Conservation (phyloP, 345 rosid genomes). For the Populus euphratica region DNA sequence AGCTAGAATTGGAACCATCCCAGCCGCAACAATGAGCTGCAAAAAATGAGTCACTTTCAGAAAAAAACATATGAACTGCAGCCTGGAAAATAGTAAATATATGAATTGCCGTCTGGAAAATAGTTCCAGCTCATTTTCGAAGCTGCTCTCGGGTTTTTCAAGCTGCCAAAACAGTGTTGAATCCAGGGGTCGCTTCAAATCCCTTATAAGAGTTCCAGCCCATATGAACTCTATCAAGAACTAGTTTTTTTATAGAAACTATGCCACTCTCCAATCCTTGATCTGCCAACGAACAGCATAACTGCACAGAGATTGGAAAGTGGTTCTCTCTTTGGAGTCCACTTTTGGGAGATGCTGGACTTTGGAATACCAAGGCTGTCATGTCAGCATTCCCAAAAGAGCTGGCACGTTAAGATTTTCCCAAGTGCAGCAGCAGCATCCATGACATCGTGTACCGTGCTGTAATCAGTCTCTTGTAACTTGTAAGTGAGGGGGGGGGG, state of each 20-base stretch:
- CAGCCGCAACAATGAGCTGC: constrained; percentile 86
- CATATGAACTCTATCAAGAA: too few species aligned
- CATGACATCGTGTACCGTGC: not conserved
- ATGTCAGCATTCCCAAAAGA: not conserved
- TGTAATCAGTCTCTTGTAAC: too few species aligned
- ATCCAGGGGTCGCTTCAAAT: too few species aligned
- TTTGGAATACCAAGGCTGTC: not conserved
- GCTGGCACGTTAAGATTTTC: not conserved
- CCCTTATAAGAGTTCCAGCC: too few species aligned
- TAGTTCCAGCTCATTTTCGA: not conserved
- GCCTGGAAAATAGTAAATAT: not conserved
- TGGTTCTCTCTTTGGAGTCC: not conserved
- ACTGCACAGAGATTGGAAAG: not conserved
- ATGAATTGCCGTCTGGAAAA: not conserved
- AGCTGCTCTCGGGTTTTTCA: not conserved
- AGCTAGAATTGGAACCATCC: constrained; percentile 86
- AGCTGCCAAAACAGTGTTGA: not conserved
- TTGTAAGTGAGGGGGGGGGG: too few species aligned
- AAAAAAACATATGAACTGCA: not conserved
- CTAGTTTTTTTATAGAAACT: too few species aligned
- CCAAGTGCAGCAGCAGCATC: not conserved
- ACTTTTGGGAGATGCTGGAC: not conserved
- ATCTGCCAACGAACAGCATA: too few species aligned
- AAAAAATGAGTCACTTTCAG: constrained; percentile 2
- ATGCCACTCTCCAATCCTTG: too few species aligned